Percentiles rank a stretch among this genome's conserved stretches.
phyloP scores from a whole-genome alignment of 495 filamentous ascomycete genomes.

The Trichoderma reesei region DNA sequence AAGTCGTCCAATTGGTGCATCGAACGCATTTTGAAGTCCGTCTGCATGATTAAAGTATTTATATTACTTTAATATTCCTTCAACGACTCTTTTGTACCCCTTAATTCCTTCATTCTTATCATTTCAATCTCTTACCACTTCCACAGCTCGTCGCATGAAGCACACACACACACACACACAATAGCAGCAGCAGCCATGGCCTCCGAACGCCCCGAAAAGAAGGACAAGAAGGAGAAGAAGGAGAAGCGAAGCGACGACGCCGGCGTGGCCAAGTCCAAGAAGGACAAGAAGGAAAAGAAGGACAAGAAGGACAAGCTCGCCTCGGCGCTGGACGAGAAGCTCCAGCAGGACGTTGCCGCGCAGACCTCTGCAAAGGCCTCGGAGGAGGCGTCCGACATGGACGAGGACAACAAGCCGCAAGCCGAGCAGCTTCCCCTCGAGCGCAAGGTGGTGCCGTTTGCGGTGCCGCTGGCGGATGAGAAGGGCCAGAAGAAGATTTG shows the following conservation, averaged over 20 bases:
- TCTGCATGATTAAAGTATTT: neutral
- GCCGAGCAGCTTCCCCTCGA: conserved; percentile 23
- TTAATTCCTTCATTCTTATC: neutral
- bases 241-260: conserved; percentile 70
- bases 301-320: conserved; percentile 51
- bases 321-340: conserved; percentile 39
- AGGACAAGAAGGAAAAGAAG: conserved; percentile 65
- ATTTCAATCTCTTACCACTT: neutral
- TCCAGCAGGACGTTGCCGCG: conserved; percentile 33
- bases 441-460: conserved; percentile 65
- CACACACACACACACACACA: neutral
- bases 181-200: conserved; percentile 8
- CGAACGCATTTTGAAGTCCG: neutral
- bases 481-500: conserved; percentile 87
- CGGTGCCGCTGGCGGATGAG: conserved; percentile 79
- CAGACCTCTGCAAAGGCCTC: conserved; percentile 40
- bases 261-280: conserved; percentile 60
- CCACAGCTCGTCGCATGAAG: too few species aligned
- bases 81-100: neutral
- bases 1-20: conserved; percentile 1
- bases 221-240: conserved; percentile 67
- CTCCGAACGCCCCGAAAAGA: conserved; percentile 39
- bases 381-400: conserved; percentile 25
- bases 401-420: conserved; percentile 44
- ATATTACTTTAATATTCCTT: neutral